A percentile compares a stretch with the other conserved stretches of the same genome.
These are phyloP conservation scores for Arthrobotrys iridis DNA, from an alignment of 2,329 filamentous ascomycete species.

Conservation along the genomic window DNA sequence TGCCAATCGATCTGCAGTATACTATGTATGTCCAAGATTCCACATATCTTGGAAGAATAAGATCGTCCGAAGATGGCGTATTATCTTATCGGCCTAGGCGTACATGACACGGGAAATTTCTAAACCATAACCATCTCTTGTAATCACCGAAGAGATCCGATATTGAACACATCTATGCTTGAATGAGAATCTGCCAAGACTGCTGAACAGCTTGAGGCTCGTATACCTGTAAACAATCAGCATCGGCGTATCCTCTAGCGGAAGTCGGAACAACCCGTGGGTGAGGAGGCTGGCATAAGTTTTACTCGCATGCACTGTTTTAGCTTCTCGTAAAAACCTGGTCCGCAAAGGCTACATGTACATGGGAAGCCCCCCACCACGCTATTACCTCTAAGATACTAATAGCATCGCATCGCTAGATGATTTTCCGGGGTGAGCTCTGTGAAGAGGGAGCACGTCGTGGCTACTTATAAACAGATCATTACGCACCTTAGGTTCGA, in stretches of 20 bases:
- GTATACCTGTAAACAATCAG: neutral
- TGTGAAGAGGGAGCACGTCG: constrained; percentile 4
- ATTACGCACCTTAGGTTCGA: neutral
- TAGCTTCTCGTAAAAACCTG: constrained; percentile 12
- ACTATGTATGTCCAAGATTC: too few relatives aligned
- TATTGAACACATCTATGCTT: neutral
- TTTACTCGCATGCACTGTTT: neutral
- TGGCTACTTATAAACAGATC: constrained; percentile 2
- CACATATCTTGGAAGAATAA: neutral
- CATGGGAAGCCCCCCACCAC: neutral
- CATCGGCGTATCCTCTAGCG: neutral
- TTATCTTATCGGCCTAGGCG: constrained; percentile 3
- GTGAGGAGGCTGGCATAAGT: constrained; percentile 4
- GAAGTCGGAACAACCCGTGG: constrained; percentile 4
- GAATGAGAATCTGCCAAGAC: constrained; percentile 12
- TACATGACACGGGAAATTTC: neutral
- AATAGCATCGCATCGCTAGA: neutral
- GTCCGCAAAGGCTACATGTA: constrained; percentile 10
- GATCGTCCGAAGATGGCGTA: neutral
- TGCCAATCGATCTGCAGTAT: neutral
- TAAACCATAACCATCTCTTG: neutral
- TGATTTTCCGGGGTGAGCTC: constrained; percentile 13
- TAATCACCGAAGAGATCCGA: neutral
- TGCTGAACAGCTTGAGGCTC: neutral
- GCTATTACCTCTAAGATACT: too few relatives aligned